phyloP scores from a whole-genome alignment of 1,284 basidiomycete species.

The Amylostereum chailletii region DNA sequence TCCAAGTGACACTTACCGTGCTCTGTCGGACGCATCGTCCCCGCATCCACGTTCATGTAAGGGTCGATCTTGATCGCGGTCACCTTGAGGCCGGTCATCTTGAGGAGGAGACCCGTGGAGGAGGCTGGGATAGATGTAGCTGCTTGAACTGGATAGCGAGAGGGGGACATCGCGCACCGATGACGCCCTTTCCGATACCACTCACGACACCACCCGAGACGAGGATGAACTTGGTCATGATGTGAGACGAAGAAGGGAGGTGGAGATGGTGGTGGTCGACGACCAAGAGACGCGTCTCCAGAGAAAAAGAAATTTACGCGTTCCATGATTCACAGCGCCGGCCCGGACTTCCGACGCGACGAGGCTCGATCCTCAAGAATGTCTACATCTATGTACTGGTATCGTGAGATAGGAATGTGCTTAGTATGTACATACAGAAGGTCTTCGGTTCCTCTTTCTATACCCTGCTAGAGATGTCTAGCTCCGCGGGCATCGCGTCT shows the following conservation, averaged over 20 bases:
- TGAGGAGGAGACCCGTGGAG: constrained; percentile 92
- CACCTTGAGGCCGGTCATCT: constrained; percentile 92
- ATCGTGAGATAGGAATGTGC: too few relatives aligned
- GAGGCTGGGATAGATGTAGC: constrained; percentile 54
- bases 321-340: too few relatives aligned
- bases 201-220: constrained; percentile 91
- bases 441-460: too few relatives aligned
- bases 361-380: too few relatives aligned
- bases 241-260: constrained; percentile 5
- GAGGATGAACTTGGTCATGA: constrained; percentile 84
- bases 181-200: constrained; percentile 92
- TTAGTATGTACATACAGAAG: too few relatives aligned
- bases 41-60: constrained; percentile 99
- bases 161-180: constrained; percentile 50
- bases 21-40: constrained; percentile 98
- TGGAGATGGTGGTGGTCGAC: too few relatives aligned
- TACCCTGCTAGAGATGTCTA: constrained; percentile 15
- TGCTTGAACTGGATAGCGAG: constrained; percentile 15
- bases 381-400: too few relatives aligned
- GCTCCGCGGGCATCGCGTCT: constrained; percentile 44
- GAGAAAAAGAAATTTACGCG: too few relatives aligned
- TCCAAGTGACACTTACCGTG: constrained; percentile 59
- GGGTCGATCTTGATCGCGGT: constrained; percentile 99
- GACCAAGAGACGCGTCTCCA: too few relatives aligned
- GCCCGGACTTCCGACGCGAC: too few relatives aligned